Percentiles rank a stretch among this genome's conserved stretches.
Evolutionary conservation across 495 filamentous ascomycete species (phyloP).

Genomic region (Cercophora samala): DNA sequence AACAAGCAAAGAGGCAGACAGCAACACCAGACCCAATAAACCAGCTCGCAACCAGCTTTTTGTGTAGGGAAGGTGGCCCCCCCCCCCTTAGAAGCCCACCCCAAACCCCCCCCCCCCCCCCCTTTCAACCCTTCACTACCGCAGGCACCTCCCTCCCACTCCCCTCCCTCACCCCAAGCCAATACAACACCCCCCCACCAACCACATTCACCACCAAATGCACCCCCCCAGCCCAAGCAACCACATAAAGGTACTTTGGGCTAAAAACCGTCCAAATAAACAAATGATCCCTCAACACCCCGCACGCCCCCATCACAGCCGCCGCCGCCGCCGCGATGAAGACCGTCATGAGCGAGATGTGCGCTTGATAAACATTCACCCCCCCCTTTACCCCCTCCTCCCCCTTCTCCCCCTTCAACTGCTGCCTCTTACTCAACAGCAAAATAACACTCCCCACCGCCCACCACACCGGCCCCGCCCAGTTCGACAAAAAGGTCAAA

Average conservation of each 20-base stretch:
- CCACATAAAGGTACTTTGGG: conserved; percentile 89
- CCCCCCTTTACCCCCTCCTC: conserved; percentile 2
- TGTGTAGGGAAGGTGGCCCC: too few species aligned
- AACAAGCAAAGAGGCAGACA: background rate
- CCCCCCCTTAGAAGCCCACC: too few species aligned
- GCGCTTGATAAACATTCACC: conserved; percentile 35
- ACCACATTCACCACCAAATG: conserved; percentile 69
- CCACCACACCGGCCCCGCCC: conserved; percentile 92
- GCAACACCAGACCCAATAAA: too few species aligned
- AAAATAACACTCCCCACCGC: conserved; percentile 56
- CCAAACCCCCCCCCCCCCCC: background rate
- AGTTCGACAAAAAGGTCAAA: conserved; percentile 84
- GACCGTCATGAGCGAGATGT: conserved; percentile 61
- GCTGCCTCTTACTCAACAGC: conserved; percentile 36
- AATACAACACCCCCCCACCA: conserved; percentile 56
- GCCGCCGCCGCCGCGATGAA: conserved; percentile 58
- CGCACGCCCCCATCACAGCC: conserved; percentile 86
- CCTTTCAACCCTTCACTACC: background rate
- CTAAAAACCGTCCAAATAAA: conserved; percentile 99
- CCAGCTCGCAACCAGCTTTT: too few species aligned
- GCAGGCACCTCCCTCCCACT: background rate
- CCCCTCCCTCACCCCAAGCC: conserved; percentile 38
- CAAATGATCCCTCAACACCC: conserved; percentile 76
- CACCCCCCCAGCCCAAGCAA: conserved; percentile 81
- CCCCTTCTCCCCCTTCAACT: conserved; percentile 1